Conservation (phyloP, 2,329 filamentous ascomycete species). For the Gaeumannomyces sp. region DNA sequence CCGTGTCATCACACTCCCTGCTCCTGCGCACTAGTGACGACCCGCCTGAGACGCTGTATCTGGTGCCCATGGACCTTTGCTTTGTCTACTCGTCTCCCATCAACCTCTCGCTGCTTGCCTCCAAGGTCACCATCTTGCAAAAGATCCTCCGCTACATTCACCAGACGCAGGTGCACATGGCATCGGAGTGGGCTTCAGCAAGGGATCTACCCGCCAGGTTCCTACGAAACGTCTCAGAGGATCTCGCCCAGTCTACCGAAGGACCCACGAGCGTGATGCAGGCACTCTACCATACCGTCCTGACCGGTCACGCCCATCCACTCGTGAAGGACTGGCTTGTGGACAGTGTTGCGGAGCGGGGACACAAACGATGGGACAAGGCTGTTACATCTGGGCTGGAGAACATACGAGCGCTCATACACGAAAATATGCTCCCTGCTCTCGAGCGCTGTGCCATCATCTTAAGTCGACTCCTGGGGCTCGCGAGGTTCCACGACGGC, state of each 20-base stretch:
- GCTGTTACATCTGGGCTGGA: conserved; percentile 72
- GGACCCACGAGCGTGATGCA: conserved; percentile 60
- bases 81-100: conserved; percentile 74
- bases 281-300: conserved; percentile 75
- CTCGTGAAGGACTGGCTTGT: conserved; percentile 82
- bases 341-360: conserved; percentile 76
- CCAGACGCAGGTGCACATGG: conserved; percentile 73
- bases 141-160: conserved; percentile 80
- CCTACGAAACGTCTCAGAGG: conserved; percentile 68
- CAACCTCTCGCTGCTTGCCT: conserved; percentile 76
- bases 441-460: conserved; percentile 78
- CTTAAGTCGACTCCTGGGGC: conserved; percentile 73
- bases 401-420: conserved; percentile 68
- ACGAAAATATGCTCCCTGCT: conserved; percentile 84
- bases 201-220: conserved; percentile 75
- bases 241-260: conserved; percentile 56
- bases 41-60: conserved; percentile 40
- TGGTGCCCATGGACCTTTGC: conserved; percentile 76
- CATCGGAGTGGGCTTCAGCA: conserved; percentile 75
- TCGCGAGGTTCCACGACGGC: conserved; percentile 70
- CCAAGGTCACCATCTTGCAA: conserved; percentile 80
- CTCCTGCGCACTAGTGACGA: conserved; percentile 39
- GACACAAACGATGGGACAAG: conserved; percentile 93
- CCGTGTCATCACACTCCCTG: conserved; percentile 70
- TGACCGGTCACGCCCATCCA: conserved; percentile 73